Evolutionary conservation across 495 filamentous ascomycete species (phyloP), one percentile per base, ranked within the genome.

Genomic region (Podospora conica): DNA sequence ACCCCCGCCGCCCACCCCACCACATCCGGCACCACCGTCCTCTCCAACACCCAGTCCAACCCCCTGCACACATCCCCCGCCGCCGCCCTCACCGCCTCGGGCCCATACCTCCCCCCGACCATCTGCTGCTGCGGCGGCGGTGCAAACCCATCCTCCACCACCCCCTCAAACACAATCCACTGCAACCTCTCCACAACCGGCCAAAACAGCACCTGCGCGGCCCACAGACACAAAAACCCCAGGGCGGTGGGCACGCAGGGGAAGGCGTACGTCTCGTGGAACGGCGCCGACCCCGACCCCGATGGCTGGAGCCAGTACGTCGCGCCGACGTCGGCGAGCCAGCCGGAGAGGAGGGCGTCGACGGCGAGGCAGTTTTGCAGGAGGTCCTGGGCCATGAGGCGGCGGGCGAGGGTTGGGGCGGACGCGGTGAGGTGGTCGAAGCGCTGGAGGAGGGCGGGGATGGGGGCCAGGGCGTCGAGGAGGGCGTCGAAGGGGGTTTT

Each of bases 401-500:
- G 74, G 33, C 78, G 76, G 11, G 72, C 56, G 1, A 70, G 20
- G 5, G 71, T 76, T n/a, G 69, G 69, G 3, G 74, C 68, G 53
- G 71, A 69, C 22, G 65, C 56, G 8, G 70, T 53, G 59, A 79
- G 74, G 20, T 68, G 71, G 58, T 80, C 79, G 0, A 73, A 71
- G 18, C 75, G 76, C 15, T 70, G 69, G 56, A 76, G 74, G 53
- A 81, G 68, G 8, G 73, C 68, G 1, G 81, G 80, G 8, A 83
- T 62, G 1, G 75, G 67, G 27, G 74, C 71, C 23, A 78, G 68
- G 60, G 76, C 73, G 65, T 82, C 80, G 64, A 83, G 69, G 18
- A 83, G 73, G 22, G 70, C 69, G 65, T 83, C 81, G 29, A 83
- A 69, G 56, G 70, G 54, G 28, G 79, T 78, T 59, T 80, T 76